phyloP scores from a whole-genome alignment of 2,329 filamentous ascomycete species.

The Penicillium sp. region DNA sequence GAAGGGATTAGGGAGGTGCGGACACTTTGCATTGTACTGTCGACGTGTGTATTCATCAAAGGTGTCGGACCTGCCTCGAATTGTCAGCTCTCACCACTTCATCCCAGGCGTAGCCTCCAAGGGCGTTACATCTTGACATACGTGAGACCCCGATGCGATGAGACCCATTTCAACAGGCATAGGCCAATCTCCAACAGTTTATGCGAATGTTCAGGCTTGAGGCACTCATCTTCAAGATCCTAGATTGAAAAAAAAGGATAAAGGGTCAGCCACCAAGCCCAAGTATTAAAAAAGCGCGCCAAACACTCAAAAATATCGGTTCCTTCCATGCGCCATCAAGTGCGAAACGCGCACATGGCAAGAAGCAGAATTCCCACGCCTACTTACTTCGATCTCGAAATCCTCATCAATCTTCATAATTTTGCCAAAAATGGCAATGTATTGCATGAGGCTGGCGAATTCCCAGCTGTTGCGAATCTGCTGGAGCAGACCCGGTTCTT shows the following conservation, averaged over 20 bases:
- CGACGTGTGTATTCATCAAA: constrained; percentile 92
- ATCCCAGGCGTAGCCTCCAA: neutral
- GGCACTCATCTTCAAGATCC: constrained; percentile 86
- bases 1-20: constrained; percentile 74
- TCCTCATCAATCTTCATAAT: constrained; percentile 86
- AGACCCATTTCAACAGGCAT: constrained; percentile 85
- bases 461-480: constrained; percentile 89
- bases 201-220: constrained; percentile 71
- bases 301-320: neutral
- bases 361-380: neutral
- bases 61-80: constrained; percentile 66
- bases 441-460: constrained; percentile 91
- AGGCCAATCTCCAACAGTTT: constrained; percentile 79
- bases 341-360: neutral
- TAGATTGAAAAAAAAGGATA: constrained; percentile 40
- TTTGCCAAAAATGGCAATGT: constrained; percentile 86
- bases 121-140: constrained; percentile 51
- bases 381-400: constrained; percentile 80
- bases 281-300: neutral
- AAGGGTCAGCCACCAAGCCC: constrained; percentile 8
- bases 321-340: constrained; percentile 11
- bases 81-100: constrained; percentile 4
- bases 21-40: constrained; percentile 81
- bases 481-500: constrained; percentile 53
- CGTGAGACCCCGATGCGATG: constrained; percentile 89